A percentile compares a stretch with the other conserved stretches of the same genome.
phyloP scores from a whole-genome alignment of 1,284 basidiomycete genomes.

The Ganoderma leucocontextum region DNA sequence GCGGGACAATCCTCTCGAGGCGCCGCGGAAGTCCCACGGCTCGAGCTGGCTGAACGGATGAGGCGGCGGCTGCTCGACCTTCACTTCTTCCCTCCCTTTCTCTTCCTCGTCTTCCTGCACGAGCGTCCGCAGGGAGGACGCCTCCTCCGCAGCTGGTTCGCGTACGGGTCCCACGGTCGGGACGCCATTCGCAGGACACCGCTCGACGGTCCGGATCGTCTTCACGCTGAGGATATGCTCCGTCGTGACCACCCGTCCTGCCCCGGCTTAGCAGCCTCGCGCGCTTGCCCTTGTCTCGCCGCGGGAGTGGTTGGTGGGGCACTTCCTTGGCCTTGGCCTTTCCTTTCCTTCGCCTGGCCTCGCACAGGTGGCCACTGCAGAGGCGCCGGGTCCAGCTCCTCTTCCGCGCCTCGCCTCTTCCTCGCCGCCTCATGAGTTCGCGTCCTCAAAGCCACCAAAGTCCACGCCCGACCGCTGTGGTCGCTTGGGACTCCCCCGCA shows the following conservation, averaged over 20 bases:
- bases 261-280: not conserved
- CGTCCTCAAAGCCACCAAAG: slow-evolving; percentile 25
- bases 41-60: slow-evolving; percentile 35
- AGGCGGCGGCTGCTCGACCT: slow-evolving; percentile 21
- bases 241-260: slow-evolving; percentile 17
- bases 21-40: not conserved
- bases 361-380: slow-evolving; percentile 26
- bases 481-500: slow-evolving; percentile 22
- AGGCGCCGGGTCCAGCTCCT: slow-evolving; percentile 13
- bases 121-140: slow-evolving; percentile 3
- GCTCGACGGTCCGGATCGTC: slow-evolving; percentile 24
- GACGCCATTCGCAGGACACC: slow-evolving; percentile 6
- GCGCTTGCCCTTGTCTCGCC: slow-evolving; percentile 7
- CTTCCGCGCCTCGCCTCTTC: not conserved
- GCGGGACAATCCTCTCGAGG: slow-evolving; percentile 2
- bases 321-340: slow-evolving; percentile 11
- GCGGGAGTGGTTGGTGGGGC: slow-evolving; percentile 12
- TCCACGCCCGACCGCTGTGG: slow-evolving; percentile 26
- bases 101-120: slow-evolving; percentile 12
- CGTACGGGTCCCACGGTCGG: not conserved
- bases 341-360: not conserved
- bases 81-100: not conserved
- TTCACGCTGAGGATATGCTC: slow-evolving; percentile 25
- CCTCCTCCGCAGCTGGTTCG: not conserved
- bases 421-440: slow-evolving; percentile 6